phyloP scores from a whole-genome alignment of 202 grass and related monocot species.

The Zizania palustris region DNA sequence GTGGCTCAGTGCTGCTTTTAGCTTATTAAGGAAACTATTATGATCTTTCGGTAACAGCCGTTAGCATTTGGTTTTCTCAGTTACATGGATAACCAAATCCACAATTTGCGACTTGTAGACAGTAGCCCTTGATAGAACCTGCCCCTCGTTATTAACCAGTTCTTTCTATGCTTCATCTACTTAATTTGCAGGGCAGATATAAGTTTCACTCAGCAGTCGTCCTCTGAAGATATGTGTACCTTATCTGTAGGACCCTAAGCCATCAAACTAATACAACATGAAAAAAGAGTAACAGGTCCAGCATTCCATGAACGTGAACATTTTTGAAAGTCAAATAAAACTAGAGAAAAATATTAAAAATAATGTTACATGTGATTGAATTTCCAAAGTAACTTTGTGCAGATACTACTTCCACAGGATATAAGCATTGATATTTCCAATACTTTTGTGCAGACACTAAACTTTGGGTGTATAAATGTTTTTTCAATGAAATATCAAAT shows the following conservation, averaged over 20 bases:
- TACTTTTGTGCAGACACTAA: not conserved
- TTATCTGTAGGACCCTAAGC: constrained; percentile 27
- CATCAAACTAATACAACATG: constrained; percentile 3
- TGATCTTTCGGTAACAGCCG: not conserved
- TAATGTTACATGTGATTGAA: not conserved
- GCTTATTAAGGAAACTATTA: not conserved
- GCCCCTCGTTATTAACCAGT: not conserved
- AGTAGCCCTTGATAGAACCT: not conserved
- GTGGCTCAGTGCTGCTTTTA: not conserved
- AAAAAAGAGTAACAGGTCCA: not conserved
- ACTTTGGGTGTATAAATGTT: not conserved
- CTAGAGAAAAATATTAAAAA: constrained; percentile 20
- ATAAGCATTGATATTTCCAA: not conserved
- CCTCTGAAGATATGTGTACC: not conserved
- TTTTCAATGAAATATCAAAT: constrained; percentile 3
- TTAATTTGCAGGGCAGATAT: not conserved
- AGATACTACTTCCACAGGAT: constrained; percentile 29
- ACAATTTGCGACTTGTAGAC: not conserved
- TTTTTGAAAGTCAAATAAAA: not conserved
- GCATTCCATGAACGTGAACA: constrained; percentile 13
- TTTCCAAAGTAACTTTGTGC: constrained; percentile 18
- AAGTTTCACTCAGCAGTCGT: not conserved
- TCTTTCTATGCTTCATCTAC: constrained; percentile 14
- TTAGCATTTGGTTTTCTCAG: constrained; percentile 11
- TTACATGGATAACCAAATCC: constrained; percentile 9